These are phyloP conservation scores for Candida nemodendra DNA, from an alignment of 805 yeast genomes.

Conservation along the genomic window DNA sequence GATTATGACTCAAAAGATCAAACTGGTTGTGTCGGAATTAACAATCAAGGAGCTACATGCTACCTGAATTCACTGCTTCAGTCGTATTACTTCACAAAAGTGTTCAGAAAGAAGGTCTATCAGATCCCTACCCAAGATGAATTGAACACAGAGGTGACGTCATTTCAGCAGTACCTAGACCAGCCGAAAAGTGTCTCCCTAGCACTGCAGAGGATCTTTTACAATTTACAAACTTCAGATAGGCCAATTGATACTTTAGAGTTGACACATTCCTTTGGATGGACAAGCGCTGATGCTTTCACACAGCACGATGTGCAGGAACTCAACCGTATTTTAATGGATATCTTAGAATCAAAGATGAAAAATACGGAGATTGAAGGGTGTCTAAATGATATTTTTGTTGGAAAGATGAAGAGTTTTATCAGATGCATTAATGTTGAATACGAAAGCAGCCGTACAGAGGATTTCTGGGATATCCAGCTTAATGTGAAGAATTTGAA, in stretches of 20 bases:
- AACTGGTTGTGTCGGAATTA: constrained; percentile 90
- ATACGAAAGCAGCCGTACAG: constrained; percentile 86
- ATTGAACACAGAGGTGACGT: constrained; percentile 32
- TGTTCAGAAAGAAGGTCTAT: constrained; percentile 81
- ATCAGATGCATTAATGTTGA: constrained; percentile 91
- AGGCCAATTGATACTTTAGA: constrained; percentile 83
- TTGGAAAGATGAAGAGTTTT: constrained; percentile 94
- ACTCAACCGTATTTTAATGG: constrained; percentile 92
- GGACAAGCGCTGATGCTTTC: constrained; percentile 95
- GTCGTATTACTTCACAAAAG: constrained; percentile 81
- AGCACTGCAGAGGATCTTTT: constrained; percentile 86
- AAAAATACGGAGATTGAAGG: constrained; percentile 81
- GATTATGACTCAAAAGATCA: constrained; percentile 83
- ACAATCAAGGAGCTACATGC: constrained; percentile 98
- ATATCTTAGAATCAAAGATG: constrained; percentile 85
- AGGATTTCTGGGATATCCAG: constrained; percentile 98
- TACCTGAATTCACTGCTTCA: constrained; percentile 90
- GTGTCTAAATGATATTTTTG: constrained; percentile 76
- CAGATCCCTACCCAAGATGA: constrained; percentile 79
- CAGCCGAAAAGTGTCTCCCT: constrained; percentile 63
- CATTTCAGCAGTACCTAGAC: constrained; percentile 27
- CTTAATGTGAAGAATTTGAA: constrained; percentile 83
- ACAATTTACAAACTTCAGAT: constrained; percentile 67
- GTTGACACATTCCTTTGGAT: constrained; percentile 89
- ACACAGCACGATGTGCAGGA: constrained; percentile 99